Evolutionary conservation across 2,329 filamentous ascomycete genomes (phyloP).

Genomic region (Ophiocordyceps camponoti-floridani): DNA sequence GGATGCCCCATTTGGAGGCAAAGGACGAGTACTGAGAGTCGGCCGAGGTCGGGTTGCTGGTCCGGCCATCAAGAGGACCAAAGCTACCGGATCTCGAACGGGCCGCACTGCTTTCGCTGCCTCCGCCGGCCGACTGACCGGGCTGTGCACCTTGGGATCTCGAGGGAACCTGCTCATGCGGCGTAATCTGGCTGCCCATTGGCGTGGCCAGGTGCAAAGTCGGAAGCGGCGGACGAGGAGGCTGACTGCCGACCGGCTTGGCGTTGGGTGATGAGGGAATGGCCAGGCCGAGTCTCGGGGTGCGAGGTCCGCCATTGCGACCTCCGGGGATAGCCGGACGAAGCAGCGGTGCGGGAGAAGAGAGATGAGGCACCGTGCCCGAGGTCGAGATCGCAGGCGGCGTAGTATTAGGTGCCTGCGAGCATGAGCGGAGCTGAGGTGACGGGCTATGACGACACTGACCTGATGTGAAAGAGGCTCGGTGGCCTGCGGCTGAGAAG

Average conservation of each 20-base stretch:
- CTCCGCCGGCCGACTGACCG: slow-evolving; percentile 52
- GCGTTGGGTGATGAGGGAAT: slow-evolving; percentile 77
- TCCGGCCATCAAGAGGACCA: slow-evolving; percentile 54
- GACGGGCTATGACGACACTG: slow-evolving; percentile 2
- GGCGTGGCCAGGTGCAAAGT: slow-evolving; percentile 74
- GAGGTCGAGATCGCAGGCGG: slow-evolving; percentile 13
- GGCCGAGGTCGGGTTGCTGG: slow-evolving; percentile 68
- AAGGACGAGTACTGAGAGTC: slow-evolving; percentile 84
- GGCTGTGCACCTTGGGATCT: slow-evolving; percentile 32
- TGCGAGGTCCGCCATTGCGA: slow-evolving; percentile 41
- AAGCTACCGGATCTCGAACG: slow-evolving; percentile 77
- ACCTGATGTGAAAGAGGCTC: slow-evolving; percentile 6
- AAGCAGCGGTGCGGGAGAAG: slow-evolving; percentile 62
- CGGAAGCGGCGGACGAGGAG: slow-evolving; percentile 42
- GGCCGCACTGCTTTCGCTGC: slow-evolving; percentile 62
- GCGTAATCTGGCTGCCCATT: slow-evolving; percentile 59
- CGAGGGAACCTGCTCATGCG: slow-evolving; percentile 44
- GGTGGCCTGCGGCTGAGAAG: slow-evolving; percentile 6
- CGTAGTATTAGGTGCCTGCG: slow-evolving; percentile 5
- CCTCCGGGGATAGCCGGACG: slow-evolving; percentile 65
- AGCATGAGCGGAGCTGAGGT: neutral
- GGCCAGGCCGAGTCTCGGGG: slow-evolving; percentile 69
- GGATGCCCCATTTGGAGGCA: slow-evolving; percentile 53
- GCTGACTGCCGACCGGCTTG: slow-evolving; percentile 49
- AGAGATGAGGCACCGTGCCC: slow-evolving; percentile 39